These are phyloP conservation scores for Eimeria maxima DNA, from an alignment of 169 alveolate species.

Conservation along the genomic window DNA sequence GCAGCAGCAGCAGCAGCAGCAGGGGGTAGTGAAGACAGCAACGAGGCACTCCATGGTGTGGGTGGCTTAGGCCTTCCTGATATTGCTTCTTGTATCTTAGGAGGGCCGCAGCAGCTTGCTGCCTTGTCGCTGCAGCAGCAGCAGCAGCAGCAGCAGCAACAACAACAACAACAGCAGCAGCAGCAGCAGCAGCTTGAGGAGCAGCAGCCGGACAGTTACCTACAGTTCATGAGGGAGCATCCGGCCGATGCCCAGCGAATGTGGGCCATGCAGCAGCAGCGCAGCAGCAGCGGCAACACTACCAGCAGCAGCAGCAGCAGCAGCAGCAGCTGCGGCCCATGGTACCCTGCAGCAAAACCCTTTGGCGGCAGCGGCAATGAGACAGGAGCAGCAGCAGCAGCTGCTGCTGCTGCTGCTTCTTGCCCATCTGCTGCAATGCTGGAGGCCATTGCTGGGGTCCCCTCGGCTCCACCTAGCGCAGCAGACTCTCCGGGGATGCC, in stretches of 20 bases:
- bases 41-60: background rate
- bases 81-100: conserved; percentile 52
- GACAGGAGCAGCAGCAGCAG: conserved; percentile 38
- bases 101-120: conserved; percentile 12
- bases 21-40: background rate
- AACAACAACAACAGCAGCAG: conserved; percentile 58
- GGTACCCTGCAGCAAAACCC: background rate
- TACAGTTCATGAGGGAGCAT: conserved; percentile 7
- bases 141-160: conserved; percentile 64
- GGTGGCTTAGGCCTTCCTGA: conserved; percentile 48
- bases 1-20: conserved; percentile 54
- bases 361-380: background rate
- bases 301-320: conserved; percentile 50
- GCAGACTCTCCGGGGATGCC: conserved; percentile 38
- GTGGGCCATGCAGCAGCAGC: conserved; percentile 28
- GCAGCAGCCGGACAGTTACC: background rate
- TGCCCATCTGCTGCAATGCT: background rate
- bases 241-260: background rate
- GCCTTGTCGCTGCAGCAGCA: conserved; percentile 25
- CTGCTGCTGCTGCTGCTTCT: conserved; percentile 15
- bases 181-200: conserved; percentile 38
- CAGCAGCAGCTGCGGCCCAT: conserved; percentile 51
- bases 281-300: conserved; percentile 39
- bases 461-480: background rate
- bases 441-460: background rate